phyloP scores from a whole-genome alignment of 2,329 filamentous ascomycete species.

The Beauveria caledonica region DNA sequence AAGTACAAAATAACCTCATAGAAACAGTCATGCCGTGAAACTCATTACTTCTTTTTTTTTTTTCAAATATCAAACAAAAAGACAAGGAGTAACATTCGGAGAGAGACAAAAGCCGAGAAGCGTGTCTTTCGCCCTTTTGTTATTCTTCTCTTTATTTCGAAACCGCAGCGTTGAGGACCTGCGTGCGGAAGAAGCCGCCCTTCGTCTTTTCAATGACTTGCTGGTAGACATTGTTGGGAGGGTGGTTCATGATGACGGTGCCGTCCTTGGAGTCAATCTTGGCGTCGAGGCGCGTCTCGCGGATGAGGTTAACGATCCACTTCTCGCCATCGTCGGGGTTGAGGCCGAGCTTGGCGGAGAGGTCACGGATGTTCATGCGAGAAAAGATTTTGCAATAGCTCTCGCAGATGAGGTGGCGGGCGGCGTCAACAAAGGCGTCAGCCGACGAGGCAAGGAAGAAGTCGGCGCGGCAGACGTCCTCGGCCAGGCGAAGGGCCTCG shows the following conservation, averaged over 20 bases:
- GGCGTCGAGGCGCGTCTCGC: conserved; percentile 92
- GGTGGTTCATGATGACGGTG: conserved; percentile 99
- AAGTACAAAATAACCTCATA: conserved; percentile 13
- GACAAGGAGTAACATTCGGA: neutral
- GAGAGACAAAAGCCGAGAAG: too few species aligned
- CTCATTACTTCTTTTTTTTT: conserved; percentile 1
- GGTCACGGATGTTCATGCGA: conserved; percentile 94
- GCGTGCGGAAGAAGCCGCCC: conserved; percentile 96
- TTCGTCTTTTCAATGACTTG: conserved; percentile 99
- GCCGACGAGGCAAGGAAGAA: conserved; percentile 87
- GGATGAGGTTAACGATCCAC: conserved; percentile 99
- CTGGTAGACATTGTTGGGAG: conserved; percentile 95
- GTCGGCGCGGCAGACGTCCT: conserved; percentile 84
- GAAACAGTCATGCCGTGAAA: neutral
- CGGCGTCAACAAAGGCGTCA: conserved; percentile 87
- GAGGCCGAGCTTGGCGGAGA: conserved; percentile 84
- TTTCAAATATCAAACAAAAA: neutral
- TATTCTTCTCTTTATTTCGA: conserved; percentile 35
- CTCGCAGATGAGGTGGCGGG: conserved; percentile 94
- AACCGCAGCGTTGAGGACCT: conserved; percentile 71
- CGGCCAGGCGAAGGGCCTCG: conserved; percentile 80
- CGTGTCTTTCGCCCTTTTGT: neutral
- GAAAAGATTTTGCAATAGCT: conserved; percentile 99
- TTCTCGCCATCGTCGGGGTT: conserved; percentile 96
- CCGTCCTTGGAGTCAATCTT: conserved; percentile 99